phyloP scores from a whole-genome alignment of 164 flowering plant species.

The Stephania japonica region DNA sequence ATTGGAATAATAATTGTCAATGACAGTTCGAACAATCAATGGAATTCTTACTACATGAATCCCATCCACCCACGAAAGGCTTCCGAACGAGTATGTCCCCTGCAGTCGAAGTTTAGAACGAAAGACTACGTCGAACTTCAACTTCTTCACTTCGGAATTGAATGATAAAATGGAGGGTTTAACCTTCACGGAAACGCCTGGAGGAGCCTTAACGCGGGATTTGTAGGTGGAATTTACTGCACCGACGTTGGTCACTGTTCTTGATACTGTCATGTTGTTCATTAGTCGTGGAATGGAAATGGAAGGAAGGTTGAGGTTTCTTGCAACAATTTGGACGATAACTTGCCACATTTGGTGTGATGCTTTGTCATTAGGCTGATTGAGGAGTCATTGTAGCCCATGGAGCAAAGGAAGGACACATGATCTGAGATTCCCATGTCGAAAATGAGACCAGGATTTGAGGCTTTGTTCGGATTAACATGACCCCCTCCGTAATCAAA shows the following conservation, averaged over 20 bases:
- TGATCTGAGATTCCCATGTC: conserved; percentile 31
- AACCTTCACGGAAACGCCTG: conserved; percentile 36
- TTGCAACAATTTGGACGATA: conserved; percentile 23
- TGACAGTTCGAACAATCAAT: conserved; percentile 33
- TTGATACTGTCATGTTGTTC: conserved; percentile 20
- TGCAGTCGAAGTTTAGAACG: conserved; percentile 23
- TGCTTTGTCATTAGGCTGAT: conserved; percentile 16
- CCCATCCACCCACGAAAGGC: conserved; percentile 45
- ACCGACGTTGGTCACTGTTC: conserved; percentile 37
- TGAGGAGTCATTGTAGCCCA: conserved; percentile 21
- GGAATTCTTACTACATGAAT: conserved; percentile 44
- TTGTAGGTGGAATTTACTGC: conserved; percentile 14
- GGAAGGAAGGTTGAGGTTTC: conserved; percentile 34
- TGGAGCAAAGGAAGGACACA: conserved; percentile 26
- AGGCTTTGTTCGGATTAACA: conserved; percentile 2
- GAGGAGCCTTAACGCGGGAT: conserved; percentile 37
- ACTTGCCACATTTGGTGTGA: conserved; percentile 14
- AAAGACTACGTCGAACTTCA: conserved; percentile 32
- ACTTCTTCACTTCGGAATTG: conserved; percentile 32
- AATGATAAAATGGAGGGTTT: conserved; percentile 39
- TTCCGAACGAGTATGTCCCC: conserved; percentile 51
- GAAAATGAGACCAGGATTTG: conserved; percentile 13
- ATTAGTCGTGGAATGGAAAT: conserved; percentile 29
- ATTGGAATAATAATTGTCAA: conserved; percentile 19
- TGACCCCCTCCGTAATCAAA: conserved; percentile 25